Conservation (phyloP, 2,329 filamentous ascomycete genomes). For the Cladosporium velox region DNA sequence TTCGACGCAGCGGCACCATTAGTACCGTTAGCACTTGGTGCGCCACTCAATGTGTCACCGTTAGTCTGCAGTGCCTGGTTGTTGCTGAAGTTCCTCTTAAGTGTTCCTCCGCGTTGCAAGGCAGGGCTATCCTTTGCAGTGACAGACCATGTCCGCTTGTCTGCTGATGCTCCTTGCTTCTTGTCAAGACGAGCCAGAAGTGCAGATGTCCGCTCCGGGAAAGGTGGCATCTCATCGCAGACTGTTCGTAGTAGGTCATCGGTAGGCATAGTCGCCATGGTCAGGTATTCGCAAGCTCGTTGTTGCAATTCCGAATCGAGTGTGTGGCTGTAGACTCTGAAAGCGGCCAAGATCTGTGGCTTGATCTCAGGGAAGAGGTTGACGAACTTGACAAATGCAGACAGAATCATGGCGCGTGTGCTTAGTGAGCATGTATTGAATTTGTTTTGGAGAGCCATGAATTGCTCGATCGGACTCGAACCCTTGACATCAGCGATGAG, state of each 20-base stretch:
- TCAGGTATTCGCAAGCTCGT: conserved; percentile 90
- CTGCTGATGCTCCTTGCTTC: conserved; percentile 82
- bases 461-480: conserved; percentile 96
- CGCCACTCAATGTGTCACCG: conserved; percentile 37
- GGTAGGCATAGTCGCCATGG: conserved; percentile 78
- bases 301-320: conserved; percentile 95
- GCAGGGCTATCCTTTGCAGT: conserved; percentile 73
- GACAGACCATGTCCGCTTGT: conserved; percentile 97
- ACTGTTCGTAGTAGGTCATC: conserved; percentile 92
- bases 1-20: conserved; percentile 28
- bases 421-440: conserved; percentile 84
- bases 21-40: conserved; percentile 30
- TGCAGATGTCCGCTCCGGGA: conserved; percentile 90
- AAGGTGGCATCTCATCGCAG: conserved; percentile 98
- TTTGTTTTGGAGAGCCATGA: conserved; percentile 87
- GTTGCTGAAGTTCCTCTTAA: conserved; percentile 80
- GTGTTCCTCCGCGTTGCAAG: conserved; percentile 75
- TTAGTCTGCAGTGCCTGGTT: conserved; percentile 44
- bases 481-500: conserved; percentile 88
- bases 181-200: conserved; percentile 89
- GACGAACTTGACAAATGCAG: conserved; percentile 95
- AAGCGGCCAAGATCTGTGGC: conserved; percentile 86
- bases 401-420: conserved; percentile 90
- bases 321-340: conserved; percentile 89
- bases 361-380: conserved; percentile 99